Percentiles rank a stretch among this genome's conserved stretches.
Conservation (phyloP, 2,329 filamentous ascomycete genomes). For the Sphaerostilbella broomeana region DNA sequence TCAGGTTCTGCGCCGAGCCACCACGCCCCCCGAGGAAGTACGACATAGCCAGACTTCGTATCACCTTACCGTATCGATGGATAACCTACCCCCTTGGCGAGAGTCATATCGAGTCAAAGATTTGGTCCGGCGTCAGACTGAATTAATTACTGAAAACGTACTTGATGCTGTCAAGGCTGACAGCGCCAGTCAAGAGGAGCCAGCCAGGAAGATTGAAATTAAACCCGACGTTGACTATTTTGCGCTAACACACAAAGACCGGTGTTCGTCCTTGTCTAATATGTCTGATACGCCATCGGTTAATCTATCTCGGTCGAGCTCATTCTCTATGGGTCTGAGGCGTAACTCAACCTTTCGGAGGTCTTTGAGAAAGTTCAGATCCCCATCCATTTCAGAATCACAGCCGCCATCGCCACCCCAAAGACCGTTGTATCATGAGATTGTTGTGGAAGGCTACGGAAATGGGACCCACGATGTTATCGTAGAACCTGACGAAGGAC, state of each 20-base stretch:
- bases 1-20: constrained; percentile 63
- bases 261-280: constrained; percentile 10
- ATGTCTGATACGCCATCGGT: constrained; percentile 17
- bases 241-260: constrained; percentile 33
- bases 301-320: constrained; percentile 23
- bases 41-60: constrained; percentile 53
- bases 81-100: constrained; percentile 41
- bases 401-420: constrained; percentile 15
- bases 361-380: constrained; percentile 28
- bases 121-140: constrained; percentile 22
- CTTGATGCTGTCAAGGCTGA: constrained; percentile 11
- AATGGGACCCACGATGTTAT: constrained; percentile 42
- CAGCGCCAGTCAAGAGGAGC: constrained; percentile 8
- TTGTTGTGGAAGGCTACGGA: constrained; percentile 47
- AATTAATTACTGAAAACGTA: constrained; percentile 17
- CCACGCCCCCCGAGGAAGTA: constrained; percentile 55
- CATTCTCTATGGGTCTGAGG: constrained; percentile 24
- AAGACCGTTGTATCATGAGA: constrained; percentile 39
- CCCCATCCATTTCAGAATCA: constrained; percentile 16
- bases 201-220: constrained; percentile 33
- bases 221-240: constrained; percentile 53
- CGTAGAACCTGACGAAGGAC: constrained; percentile 11
- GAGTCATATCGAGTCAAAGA: constrained; percentile 23
- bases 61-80: constrained; percentile 39
- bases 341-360: constrained; percentile 29